A percentile compares a stretch with the other conserved stretches of the same genome.
phyloP scores from a whole-genome alignment of 1,139 yeast genomes.

The Pichia sp. region DNA sequence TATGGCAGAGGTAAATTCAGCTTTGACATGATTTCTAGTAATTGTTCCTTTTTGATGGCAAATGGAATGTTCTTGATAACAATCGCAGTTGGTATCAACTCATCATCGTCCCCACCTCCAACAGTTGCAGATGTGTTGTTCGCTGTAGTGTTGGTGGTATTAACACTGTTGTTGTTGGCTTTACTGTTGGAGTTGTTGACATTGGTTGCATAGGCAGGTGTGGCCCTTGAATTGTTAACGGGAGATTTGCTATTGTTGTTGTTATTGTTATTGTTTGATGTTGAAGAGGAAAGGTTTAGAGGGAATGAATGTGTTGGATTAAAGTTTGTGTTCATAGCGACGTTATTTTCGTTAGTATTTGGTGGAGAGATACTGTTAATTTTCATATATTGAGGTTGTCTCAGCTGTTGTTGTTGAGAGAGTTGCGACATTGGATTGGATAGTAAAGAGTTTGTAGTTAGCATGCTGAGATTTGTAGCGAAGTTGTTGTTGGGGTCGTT shows the following conservation, averaged over 20 bases:
- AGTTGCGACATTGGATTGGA: constrained; percentile 3
- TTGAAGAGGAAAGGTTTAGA: no score
- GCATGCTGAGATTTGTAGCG: constrained; percentile 18
- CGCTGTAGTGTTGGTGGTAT: no score
- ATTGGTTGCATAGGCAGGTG: not conserved
- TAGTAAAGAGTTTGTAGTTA: constrained; percentile 11
- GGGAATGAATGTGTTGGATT: no score
- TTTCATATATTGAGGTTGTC: constrained; percentile 13
- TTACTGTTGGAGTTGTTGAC: constrained; percentile 1
- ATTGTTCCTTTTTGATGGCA: constrained; percentile 94
- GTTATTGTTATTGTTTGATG: not conserved
- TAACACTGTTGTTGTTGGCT: constrained; percentile 6
- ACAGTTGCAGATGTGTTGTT: no score
- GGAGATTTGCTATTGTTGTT: not conserved
- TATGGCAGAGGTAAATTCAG: constrained; percentile 87
- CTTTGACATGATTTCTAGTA: constrained; percentile 88
- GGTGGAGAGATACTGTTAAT: constrained; percentile 7
- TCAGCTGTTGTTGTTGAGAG: constrained; percentile 12
- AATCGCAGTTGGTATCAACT: constrained; percentile 93
- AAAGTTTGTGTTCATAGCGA: constrained; percentile 6
- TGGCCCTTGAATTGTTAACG: not conserved
- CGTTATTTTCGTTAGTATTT: not conserved
- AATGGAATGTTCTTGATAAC: constrained; percentile 96
- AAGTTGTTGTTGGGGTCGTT: constrained; percentile 7
- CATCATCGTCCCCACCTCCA: constrained; percentile 47